Percentiles rank a stretch among this genome's conserved stretches.
Conservation (phyloP, 106 monocot genomes). For the Phalaenopsis equestris region DNA sequence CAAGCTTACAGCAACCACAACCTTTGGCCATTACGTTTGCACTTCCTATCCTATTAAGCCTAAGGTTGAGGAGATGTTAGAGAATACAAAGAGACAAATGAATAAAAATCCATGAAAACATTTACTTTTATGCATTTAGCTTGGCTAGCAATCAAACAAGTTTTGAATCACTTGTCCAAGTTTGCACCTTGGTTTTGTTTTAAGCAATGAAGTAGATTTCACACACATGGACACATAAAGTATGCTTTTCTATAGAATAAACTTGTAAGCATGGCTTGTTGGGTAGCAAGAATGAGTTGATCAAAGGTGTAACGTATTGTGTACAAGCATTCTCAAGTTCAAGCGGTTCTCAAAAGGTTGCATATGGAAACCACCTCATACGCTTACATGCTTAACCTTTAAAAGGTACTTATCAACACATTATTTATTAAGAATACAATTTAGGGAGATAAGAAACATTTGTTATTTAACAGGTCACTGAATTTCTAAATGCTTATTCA, state of each 20-base stretch:
- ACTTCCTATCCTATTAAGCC: not conserved
- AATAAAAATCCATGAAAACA: not conserved
- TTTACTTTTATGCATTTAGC: not conserved
- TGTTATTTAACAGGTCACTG: not conserved
- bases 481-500: not conserved
- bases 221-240: not conserved
- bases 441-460: not conserved
- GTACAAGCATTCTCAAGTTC: not conserved
- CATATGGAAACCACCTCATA: not conserved
- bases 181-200: not conserved
- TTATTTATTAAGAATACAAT: not conserved
- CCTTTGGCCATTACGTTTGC: not conserved
- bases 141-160: not conserved
- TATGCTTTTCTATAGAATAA: not conserved
- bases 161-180: conserved; percentile 1
- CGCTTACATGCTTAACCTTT: not conserved
- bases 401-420: not conserved
- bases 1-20: no score
- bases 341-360: not conserved
- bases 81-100: not conserved
- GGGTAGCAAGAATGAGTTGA: not conserved
- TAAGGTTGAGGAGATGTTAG: not conserved
- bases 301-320: not conserved
- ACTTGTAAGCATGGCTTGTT: not conserved
- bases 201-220: not conserved